Percentiles rank a stretch among this genome's conserved stretches.
Evolutionary conservation across 441 rosid species (phyloP).

Genomic region (Lepidium campestre): DNA sequence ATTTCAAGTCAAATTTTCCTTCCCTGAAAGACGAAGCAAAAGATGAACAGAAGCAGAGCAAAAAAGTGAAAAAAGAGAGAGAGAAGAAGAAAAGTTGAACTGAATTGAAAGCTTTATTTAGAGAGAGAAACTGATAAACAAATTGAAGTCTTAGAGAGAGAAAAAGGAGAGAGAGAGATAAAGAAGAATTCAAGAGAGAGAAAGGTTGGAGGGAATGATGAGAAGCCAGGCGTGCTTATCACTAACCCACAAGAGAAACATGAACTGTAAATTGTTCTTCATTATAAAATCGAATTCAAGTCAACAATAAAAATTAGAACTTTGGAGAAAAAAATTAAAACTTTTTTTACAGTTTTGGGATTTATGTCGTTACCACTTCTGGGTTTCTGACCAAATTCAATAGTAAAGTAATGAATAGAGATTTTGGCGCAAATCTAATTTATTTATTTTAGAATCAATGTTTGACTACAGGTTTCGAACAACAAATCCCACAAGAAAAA

Average conservation of each 20-base stretch:
- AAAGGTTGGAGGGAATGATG: conserved; percentile 66
- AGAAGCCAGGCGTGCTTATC: conserved; percentile 91
- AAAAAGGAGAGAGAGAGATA: conserved; percentile 19
- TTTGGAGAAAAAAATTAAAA: not conserved
- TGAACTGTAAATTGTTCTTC: conserved; percentile 30
- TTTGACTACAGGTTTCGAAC: conserved; percentile 11
- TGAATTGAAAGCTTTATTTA: conserved; percentile 22
- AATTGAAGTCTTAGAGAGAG: conserved; percentile 28
- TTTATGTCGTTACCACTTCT: conserved; percentile 22
- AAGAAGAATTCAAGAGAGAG: not conserved
- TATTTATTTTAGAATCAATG: not conserved
- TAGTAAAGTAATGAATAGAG: not conserved
- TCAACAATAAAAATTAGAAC: conserved; percentile 5
- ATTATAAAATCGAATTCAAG: not conserved
- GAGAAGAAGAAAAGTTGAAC: conserved; percentile 12
- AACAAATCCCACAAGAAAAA: not conserved
- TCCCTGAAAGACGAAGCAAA: conserved; percentile 17
- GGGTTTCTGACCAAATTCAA: conserved; percentile 3
- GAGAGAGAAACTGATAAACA: conserved; percentile 37
- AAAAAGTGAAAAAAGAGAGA: conserved; percentile 23
- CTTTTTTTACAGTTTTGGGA: conserved; percentile 3
- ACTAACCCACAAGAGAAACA: conserved; percentile 53
- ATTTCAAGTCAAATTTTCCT: conserved; percentile 12
- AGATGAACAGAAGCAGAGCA: conserved; percentile 23
- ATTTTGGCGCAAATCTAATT: not conserved